Conservation (phyloP, 1,284 basidiomycete genomes). For the Sanghuangporus sanghuang region DNA sequence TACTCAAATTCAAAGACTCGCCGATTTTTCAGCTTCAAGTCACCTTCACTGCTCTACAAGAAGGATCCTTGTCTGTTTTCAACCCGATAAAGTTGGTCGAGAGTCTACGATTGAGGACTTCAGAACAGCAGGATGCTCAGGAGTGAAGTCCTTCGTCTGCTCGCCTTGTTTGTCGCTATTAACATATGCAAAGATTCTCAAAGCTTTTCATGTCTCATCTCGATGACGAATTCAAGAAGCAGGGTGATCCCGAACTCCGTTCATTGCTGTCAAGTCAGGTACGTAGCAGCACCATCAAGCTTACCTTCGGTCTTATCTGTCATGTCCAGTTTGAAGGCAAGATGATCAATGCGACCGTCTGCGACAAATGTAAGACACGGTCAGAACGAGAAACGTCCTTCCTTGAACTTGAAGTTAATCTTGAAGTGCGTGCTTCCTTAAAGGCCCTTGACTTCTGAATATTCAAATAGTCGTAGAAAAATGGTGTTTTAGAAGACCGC, state of each 20-base stretch:
- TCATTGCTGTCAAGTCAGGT: constrained; percentile 71
- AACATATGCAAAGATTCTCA: constrained; percentile 62
- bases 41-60: constrained; percentile 79
- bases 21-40: constrained; percentile 72
- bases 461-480: constrained; percentile 42
- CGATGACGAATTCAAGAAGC: constrained; percentile 78
- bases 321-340: constrained; percentile 74
- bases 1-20: constrained; percentile 44
- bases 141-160: constrained; percentile 51
- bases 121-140: constrained; percentile 91
- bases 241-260: constrained; percentile 52
- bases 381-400: constrained; percentile 70
- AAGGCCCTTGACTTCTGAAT: constrained; percentile 3
- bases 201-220: constrained; percentile 90
- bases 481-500: constrained; percentile 66
- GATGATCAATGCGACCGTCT: constrained; percentile 74
- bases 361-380: constrained; percentile 59
- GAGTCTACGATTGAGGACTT: constrained; percentile 70
- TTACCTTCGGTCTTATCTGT: constrained; percentile 1
- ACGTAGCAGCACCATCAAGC: constrained; percentile 2
- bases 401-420: constrained; percentile 80
- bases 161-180: not conserved
- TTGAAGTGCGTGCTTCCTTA: constrained; percentile 47
- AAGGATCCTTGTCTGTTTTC: constrained; percentile 61
- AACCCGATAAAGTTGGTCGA: constrained; percentile 82